phyloP scores from a whole-genome alignment of 2,329 filamentous ascomycete species.

The Phialophora macrospora region DNA sequence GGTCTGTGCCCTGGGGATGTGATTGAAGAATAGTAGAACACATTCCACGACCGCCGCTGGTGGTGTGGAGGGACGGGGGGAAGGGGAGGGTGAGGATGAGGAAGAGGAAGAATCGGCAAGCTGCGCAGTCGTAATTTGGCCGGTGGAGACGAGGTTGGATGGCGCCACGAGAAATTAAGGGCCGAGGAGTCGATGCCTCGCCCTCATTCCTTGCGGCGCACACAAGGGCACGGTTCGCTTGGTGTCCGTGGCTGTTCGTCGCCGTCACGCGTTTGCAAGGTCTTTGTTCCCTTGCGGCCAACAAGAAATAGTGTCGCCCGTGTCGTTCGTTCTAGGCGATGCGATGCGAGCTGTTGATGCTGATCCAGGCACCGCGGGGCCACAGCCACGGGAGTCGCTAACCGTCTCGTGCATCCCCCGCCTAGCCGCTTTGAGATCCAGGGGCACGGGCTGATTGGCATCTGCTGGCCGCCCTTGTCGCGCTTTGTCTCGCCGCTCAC shows the following conservation, averaged over 20 bases:
- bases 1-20: constrained; percentile 14
- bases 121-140: background rate
- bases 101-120: background rate
- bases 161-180: constrained; percentile 20
- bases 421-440: background rate
- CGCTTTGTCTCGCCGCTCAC: background rate
- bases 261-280: background rate
- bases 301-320: too few relatives aligned
- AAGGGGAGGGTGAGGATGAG: too few relatives aligned
- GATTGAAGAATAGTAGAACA: constrained; percentile 5
- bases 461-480: background rate
- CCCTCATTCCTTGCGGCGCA: background rate
- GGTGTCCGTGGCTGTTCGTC: background rate
- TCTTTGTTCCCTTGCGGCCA: background rate
- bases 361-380: background rate
- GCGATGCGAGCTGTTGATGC: background rate
- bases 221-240: background rate
- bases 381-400: background rate
- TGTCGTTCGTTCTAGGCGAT: too few relatives aligned
- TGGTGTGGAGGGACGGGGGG: constrained; percentile 13
- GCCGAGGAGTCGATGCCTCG: constrained; percentile 2
- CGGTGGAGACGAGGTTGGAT: constrained; percentile 11
- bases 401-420: background rate
- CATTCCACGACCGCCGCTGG: background rate
- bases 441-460: background rate